Base-by-base conservation (phyloP, 2,329 filamentous ascomycete genomes). In the Epichloe typhina region DNA sequence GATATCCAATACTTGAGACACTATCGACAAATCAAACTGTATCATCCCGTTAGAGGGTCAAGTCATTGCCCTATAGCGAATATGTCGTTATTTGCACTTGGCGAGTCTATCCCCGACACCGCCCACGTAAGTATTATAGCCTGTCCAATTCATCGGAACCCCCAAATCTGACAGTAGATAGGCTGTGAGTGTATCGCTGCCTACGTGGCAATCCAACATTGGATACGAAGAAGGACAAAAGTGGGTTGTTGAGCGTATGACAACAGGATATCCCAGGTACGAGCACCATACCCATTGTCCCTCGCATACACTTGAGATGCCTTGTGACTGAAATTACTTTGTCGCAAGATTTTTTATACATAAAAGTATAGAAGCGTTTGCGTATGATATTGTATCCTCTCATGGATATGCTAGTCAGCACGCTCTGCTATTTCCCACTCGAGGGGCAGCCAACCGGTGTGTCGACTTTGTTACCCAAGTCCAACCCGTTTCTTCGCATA, bases 171-270 rank as follows among this genome's bases (percentile, higher is more conserved):
- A 55, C 26, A 19, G 23, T 21, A 26, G 13, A 47, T 36, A 96
- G 90, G 93, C 91, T 56, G 88, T 97, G 57, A 97, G 91, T 66
- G 91, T 97, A 41, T 97, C 93, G 15, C 73, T 98, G 26, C 93
- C 93, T 39, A 94, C 89, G 69, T 98, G 93, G 93, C 77, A 76
- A 57, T 76, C 89, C 57, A 97, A 95, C 61, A 75, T 98, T 39
- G 91, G 82, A 40, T 98, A 98, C 63, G 93, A 98, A 66, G 89
- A 98, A 67, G 91, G 89, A 47, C 78, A 94, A 64, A 73, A 83
- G 51, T 93, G 88, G 84, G 87, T 98, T n/a, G 56, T 93, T 17
- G 78, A 76, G 55, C 84, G 83, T 63, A 85, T 98, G 89, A 76
- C 80, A 56, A 94, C 86, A 43, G 93, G 93, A 37, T 98, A 98